Conservation (phyloP, 192 early-diverging fungal species). For the Dimargaris xerosporica region DNA sequence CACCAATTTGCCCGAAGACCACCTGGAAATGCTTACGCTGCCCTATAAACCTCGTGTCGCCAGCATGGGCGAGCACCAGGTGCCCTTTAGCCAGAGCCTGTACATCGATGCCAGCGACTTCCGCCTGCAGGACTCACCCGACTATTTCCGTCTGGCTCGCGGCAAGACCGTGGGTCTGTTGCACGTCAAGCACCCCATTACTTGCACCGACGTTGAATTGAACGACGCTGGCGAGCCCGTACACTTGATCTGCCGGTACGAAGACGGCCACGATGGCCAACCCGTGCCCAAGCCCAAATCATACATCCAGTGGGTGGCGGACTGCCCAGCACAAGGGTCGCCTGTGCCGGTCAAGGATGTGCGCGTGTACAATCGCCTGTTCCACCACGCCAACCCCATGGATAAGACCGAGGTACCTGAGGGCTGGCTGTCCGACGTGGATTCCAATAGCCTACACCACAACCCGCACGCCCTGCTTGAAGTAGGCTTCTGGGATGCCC, state of each 20-base stretch:
- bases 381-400: conserved; percentile 76
- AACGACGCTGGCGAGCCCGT: conserved; percentile 65
- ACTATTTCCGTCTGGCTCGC: conserved; percentile 88
- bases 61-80: conserved; percentile 65
- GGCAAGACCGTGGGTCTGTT: conserved; percentile 92
- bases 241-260: conserved; percentile 70
- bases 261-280: conserved; percentile 41
- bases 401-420: conserved; percentile 66
- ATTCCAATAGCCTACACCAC: conserved; percentile 56
- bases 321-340: conserved; percentile 64
- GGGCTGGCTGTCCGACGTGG: conserved; percentile 84
- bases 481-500: conserved; percentile 58
- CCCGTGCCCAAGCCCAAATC: conserved; percentile 73
- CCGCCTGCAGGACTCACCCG: conserved; percentile 79
- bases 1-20: conserved; percentile 73
- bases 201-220: conserved; percentile 60
- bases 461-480: conserved; percentile 61
- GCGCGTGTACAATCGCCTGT: conserved; percentile 72
- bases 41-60: conserved; percentile 73
- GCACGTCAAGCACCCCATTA: conserved; percentile 75
- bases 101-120: conserved; percentile 96
- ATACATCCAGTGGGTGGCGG: conserved; percentile 97
- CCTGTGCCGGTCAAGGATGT: conserved; percentile 77
- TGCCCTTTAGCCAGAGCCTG: conserved; percentile 84
- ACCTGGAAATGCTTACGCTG: conserved; percentile 63